These are phyloP conservation scores for Bromus sterilis DNA, from an alignment of 176 grass and related monocot genomes.

Conservation along the genomic window DNA sequence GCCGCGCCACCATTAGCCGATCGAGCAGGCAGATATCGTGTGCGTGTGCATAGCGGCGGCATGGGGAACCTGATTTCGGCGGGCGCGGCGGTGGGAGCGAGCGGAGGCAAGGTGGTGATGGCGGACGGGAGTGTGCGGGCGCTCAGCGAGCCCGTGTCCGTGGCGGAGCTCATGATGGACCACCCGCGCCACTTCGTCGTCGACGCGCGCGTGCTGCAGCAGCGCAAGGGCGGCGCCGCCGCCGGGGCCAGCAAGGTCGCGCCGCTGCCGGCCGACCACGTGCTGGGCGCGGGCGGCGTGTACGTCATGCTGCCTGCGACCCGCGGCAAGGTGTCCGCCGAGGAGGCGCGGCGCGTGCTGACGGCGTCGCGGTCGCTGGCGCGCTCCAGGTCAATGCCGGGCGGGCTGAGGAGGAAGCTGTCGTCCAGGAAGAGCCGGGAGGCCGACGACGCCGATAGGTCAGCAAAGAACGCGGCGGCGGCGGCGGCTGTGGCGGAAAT, in stretches of 20 bases:
- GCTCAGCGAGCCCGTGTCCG: slow-evolving; percentile 61
- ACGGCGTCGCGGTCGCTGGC: slow-evolving; percentile 45
- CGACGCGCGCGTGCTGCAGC: slow-evolving; percentile 46
- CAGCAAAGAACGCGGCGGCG: not conserved
- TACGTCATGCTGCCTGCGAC: slow-evolving; percentile 73
- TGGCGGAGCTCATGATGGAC: slow-evolving; percentile 93
- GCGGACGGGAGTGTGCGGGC: slow-evolving; percentile 64
- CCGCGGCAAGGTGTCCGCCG: slow-evolving; percentile 55
- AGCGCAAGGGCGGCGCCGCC: not conserved
- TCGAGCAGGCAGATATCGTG: too few species aligned
- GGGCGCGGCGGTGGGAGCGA: not conserved
- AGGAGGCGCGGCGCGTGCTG: slow-evolving; percentile 61
- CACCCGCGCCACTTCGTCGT: slow-evolving; percentile 85
- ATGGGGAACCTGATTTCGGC: slow-evolving; percentile 74
- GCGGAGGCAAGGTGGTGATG: slow-evolving; percentile 63
- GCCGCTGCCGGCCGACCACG: slow-evolving; percentile 74
- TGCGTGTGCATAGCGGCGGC: not conserved
- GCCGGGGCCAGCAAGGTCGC: slow-evolving; percentile 27
- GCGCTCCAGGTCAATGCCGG: slow-evolving; percentile 38
- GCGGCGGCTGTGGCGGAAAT: not conserved
- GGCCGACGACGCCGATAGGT: not conserved
- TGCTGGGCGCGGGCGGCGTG: slow-evolving; percentile 53
- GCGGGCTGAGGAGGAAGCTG: slow-evolving; percentile 29
- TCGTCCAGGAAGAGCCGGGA: slow-evolving; percentile 10
- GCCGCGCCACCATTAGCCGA: not conserved